phyloP scores from a whole-genome alignment of 208 protist genomes.

The Leishmania guyanensis region DNA sequence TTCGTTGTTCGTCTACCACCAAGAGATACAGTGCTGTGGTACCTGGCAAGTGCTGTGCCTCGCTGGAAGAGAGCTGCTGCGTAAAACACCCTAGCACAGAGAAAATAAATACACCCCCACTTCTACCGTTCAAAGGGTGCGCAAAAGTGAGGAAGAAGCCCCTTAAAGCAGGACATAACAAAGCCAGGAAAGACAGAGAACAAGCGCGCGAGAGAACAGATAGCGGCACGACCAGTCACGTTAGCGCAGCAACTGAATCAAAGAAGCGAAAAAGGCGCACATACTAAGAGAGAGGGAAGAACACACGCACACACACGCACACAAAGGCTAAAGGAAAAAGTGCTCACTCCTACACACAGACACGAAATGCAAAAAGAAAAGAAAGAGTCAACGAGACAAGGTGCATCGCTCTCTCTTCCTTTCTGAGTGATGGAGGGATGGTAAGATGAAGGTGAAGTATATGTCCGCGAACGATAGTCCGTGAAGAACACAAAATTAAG shows the following conservation, averaged over 20 bases:
- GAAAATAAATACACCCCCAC: not conserved
- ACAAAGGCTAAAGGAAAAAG: not conserved
- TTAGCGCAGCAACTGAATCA: not conserved
- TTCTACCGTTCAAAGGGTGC: not conserved
- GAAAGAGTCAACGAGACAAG: not conserved
- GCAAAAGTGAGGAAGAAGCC: not conserved
- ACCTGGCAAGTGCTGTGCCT: not conserved
- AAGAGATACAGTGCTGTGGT: not conserved
- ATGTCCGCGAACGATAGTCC: not conserved
- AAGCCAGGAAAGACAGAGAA: constrained; percentile 24
- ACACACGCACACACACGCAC: not conserved
- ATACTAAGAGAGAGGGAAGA: not conserved
- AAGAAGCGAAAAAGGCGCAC: constrained; percentile 1
- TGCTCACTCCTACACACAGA: not conserved
- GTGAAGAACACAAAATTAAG: not conserved
- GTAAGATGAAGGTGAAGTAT: not conserved
- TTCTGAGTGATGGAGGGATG: not conserved
- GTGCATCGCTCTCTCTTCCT: not conserved
- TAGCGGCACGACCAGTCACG: not conserved
- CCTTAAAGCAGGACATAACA: constrained; percentile 5
- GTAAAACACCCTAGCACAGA: not conserved
- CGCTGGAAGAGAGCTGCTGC: not conserved
- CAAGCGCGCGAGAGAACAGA: not conserved
- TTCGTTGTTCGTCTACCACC: not conserved
- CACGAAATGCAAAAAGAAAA: not conserved